Evolutionary conservation across 768 basidiomycete species (phyloP), one percentile per base, ranked within the genome.

Genomic region (Leccinum fibrillosum): DNA sequence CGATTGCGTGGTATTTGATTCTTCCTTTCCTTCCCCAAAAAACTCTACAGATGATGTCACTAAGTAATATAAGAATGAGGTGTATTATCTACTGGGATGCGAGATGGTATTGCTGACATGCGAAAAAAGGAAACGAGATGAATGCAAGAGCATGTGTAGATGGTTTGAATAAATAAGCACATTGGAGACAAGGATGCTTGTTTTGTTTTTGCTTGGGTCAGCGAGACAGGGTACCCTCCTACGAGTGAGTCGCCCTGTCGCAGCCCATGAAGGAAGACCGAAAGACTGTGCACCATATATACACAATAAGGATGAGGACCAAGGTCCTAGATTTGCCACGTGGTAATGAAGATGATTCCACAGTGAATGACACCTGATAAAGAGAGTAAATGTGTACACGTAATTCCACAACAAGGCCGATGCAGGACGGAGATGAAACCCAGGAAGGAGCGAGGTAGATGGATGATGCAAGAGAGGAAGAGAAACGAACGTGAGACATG

Each of bases 371-470:
- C 54, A 49, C 63, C 60, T 54, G 47, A 56, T n/a, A 34, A 49
- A 49, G 57, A 35, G 60, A 47, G 52, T 12, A 61, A 59, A 57
- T 69, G 69, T 70, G 57, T 72, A 70, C 71, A 70, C 61, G 57
- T 72, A 70, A 64, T 70, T 68, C 71, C 71, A 70, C 69, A 70
- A 70, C 69, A 67, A 47, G 54, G 55, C 61, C 53, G 62, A 64
- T 64, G 60, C 64, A 37, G 47, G 64, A 55, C 34, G 23, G 57
- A 62, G 55, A 59, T 52, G 59, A 55, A 69, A 55, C 32, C 66
- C 52, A 44, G 56, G 48, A 68, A 53, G 21, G 58, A 58, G 60
- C 23, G 49, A 55, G 28, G 45, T 50, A 53, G 53, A 47, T 49
- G 10, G 49, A 49, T 37, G 51, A 62, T 52, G 55, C 35, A 17